Percentiles rank a stretch among this genome's conserved stretches.
Conservation (phyloP, 1,284 basidiomycete species). For the Austropuccinia psidii region DNA sequence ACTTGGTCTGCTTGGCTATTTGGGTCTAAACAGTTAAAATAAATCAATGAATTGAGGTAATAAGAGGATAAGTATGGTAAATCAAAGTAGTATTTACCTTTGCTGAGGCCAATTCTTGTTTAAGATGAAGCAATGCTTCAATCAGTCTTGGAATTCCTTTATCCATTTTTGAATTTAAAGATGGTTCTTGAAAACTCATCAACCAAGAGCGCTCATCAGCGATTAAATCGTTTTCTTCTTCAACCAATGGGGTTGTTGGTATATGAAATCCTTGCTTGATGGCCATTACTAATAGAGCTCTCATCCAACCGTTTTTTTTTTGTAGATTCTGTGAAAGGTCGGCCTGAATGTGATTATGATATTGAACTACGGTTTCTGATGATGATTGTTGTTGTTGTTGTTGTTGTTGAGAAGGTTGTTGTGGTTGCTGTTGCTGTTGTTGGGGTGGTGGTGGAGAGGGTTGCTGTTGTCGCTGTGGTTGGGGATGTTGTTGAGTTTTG, state of each 20-base stretch:
- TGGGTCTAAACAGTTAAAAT: conserved; percentile 54
- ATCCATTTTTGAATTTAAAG: conserved; percentile 20
- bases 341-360: conserved; percentile 39
- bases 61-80: neutral
- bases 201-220: conserved; percentile 39
- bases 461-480: neutral
- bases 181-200: conserved; percentile 24
- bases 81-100: conserved; percentile 49
- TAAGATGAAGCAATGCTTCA: conserved; percentile 44
- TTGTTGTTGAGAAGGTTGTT: conserved; percentile 29
- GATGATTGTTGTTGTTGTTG: too few relatives aligned
- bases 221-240: conserved; percentile 38
- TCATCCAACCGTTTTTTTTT: conserved; percentile 78
- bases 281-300: conserved; percentile 68
- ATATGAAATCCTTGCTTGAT: conserved; percentile 72
- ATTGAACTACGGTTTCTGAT: too few relatives aligned
- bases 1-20: conserved; percentile 65
- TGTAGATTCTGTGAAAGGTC: conserved; percentile 66
- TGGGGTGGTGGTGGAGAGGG: neutral
- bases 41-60: conserved; percentile 34
- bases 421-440: conserved; percentile 1
- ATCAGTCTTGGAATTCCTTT: conserved; percentile 48
- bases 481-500: neutral
- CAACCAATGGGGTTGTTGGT: conserved; percentile 54
- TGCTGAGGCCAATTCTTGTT: conserved; percentile 40